These are phyloP conservation scores for Pulveroboletus ravenelii DNA, from an alignment of 768 basidiomycete genomes.

Conservation along the genomic window DNA sequence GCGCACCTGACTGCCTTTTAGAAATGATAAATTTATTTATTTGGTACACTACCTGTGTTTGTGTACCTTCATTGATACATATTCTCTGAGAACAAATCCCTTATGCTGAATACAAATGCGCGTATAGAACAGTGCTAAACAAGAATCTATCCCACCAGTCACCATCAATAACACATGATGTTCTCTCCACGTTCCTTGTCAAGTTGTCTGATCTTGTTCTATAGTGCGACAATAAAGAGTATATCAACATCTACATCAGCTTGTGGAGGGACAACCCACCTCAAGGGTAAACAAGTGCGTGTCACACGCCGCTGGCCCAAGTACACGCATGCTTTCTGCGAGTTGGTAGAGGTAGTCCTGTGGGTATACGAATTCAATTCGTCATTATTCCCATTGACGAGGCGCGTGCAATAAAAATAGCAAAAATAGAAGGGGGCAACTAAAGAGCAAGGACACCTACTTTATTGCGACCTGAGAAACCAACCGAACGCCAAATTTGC, in stretches of 20 bases:
- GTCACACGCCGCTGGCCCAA: constrained; percentile 71
- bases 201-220: constrained; percentile 13
- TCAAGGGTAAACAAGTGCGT: constrained; percentile 74
- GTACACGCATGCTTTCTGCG: constrained; percentile 61
- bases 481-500: constrained; percentile 67
- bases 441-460: constrained; percentile 31
- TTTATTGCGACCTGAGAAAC: constrained; percentile 88
- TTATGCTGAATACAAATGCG: too few relatives aligned
- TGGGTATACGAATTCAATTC: not conserved
- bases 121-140: too few relatives aligned
- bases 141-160: too few relatives aligned
- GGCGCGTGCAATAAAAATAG: not conserved
- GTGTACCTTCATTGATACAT: too few relatives aligned
- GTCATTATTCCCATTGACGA: too few relatives aligned
- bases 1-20: too few relatives aligned
- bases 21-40: too few relatives aligned
- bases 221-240: too few relatives aligned
- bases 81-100: too few relatives aligned
- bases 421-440: not conserved
- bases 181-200: constrained; percentile 6
- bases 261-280: constrained; percentile 34
- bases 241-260: too few relatives aligned
- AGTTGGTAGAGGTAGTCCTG: constrained; percentile 88
- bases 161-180: constrained; percentile 1
- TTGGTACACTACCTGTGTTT: too few relatives aligned